These are phyloP conservation scores for Lathyrus oleraceus DNA, from an alignment of 306 rosid species.

Conservation along the genomic window DNA sequence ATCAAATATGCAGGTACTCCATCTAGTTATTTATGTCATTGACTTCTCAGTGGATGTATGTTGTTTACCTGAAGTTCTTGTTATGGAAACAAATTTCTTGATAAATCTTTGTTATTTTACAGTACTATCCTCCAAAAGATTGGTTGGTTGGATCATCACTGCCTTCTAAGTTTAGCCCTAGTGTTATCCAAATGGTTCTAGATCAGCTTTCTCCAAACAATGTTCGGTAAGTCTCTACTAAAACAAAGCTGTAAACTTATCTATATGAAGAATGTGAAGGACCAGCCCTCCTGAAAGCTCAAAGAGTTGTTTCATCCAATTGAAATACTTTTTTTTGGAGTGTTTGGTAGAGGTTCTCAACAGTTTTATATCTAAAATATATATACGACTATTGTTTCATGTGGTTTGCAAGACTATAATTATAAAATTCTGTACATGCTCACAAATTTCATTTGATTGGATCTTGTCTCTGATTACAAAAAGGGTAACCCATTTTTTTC, in stretches of 20 bases:
- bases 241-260: conserved; percentile 29
- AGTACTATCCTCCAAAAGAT: conserved; percentile 88
- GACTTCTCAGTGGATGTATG: conserved; percentile 21
- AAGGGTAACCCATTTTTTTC: background rate
- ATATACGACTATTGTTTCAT: background rate
- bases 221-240: conserved; percentile 59
- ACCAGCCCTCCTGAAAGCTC: conserved; percentile 8
- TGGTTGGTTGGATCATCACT: conserved; percentile 84
- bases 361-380: background rate
- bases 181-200: conserved; percentile 60
- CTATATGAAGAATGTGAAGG: conserved; percentile 9
- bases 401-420: conserved; percentile 24
- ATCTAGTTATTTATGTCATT: conserved; percentile 15
- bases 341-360: conserved; percentile 24
- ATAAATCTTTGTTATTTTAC: conserved; percentile 37
- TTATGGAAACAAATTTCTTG: conserved; percentile 18
- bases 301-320: conserved; percentile 12
- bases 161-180: conserved; percentile 67
- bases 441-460: conserved; percentile 17
- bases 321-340: background rate
- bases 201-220: conserved; percentile 78
- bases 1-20: conserved; percentile 72
- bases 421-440: background rate
- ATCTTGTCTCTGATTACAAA: background rate
- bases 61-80: conserved; percentile 1